Evolutionary conservation across 2,329 filamentous ascomycete genomes (phyloP).

Genomic region (Trichoderma simmonsii): DNA sequence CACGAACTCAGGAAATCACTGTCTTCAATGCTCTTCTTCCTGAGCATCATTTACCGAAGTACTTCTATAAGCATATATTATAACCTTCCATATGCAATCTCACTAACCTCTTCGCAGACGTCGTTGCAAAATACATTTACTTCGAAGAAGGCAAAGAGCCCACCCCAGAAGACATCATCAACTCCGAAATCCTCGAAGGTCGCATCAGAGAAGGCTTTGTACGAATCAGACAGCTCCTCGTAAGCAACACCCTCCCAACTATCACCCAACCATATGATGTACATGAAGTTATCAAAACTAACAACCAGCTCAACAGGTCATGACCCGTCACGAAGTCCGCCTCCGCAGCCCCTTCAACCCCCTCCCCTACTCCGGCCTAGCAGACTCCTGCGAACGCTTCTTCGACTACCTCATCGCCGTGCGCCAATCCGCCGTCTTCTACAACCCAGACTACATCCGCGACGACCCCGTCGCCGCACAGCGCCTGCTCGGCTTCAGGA

Average conservation of each 20-base stretch:
- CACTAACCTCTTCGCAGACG: conserved; percentile 29
- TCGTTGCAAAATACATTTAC: conserved; percentile 57
- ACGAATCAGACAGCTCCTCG: conserved; percentile 53
- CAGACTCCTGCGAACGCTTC: conserved; percentile 55
- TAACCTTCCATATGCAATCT: too few relatives aligned
- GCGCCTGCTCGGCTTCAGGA: conserved; percentile 47
- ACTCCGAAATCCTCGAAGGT: conserved; percentile 57
- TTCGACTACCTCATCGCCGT: conserved; percentile 58
- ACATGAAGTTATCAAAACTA: neutral
- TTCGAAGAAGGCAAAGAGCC: conserved; percentile 54
- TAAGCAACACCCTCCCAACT: conserved; percentile 23
- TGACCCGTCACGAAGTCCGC: conserved; percentile 58
- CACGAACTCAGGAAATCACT: conserved; percentile 56
- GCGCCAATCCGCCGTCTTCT: conserved; percentile 56
- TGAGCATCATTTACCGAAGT: conserved; percentile 56
- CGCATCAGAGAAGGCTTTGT: conserved; percentile 59
- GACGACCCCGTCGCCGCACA: conserved; percentile 49
- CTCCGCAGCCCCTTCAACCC: conserved; percentile 56
- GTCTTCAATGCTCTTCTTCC: conserved; percentile 56
- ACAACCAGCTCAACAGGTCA: conserved; percentile 32
- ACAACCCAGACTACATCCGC: conserved; percentile 51
- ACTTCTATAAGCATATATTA: conserved; percentile 16
- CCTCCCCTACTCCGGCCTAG: conserved; percentile 53
- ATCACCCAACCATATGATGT: neutral
- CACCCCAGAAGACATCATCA: conserved; percentile 47